Base-by-base conservation (phyloP, 306 rosid species). In the Ammopiptanthus mongolicus region DNA sequence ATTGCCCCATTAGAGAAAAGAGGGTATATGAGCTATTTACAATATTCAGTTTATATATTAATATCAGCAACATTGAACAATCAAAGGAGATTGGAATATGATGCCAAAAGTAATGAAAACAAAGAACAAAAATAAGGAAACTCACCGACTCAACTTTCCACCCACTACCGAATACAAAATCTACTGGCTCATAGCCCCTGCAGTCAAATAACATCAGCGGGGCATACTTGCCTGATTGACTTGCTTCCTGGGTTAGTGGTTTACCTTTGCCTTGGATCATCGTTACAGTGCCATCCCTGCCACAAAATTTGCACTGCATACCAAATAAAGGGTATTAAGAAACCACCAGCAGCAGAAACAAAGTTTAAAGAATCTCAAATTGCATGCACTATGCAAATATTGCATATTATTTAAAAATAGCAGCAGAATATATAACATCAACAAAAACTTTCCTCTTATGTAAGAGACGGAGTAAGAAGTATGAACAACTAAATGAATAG, bases 111-210 rank as follows among this genome's bases (percentile, higher is more conserved):
- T 23, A 77, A 25, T 18, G 58, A 34, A 46, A 73, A 55, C 46
- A 55, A 41, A 13, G 14, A 17, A 73, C 39, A 53, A 44, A 55
- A 59, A 55, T 14, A n/a, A 59, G 23, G 68, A 80, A 69, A 82
- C 97, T 94, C 84, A 91, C 98, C 52, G 98, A 95, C 78, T 88
- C 89, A 82, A 75, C 96, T 77, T 86, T 88, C 98, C 97, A 94
- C 48, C 90, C 96, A 75, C 13, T 62, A 61, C 76, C 13, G 39
- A 94, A 86, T 47, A 83, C 65, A 64, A 42, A 94, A 74, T 65
- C 95, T 31, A 88, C 76, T 1, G 95, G 98, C 60, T 91, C 97
- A 71, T 80, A 90, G 68, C 97, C 98, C 80, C 95, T 83, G 87
- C 91, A 88, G 71, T 94, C 95, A 12, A 94, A 91, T 56, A 86